These are phyloP conservation scores for Vitis vinifera DNA, from an alignment of 164 flowering plant genomes.

Conservation along the genomic window ASM3070453v1 NC_081811.1:27426001-27426500, in stretches of 20 bases:
- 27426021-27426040: slow-evolving; percentile 41
- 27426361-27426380: slow-evolving; percentile 53
- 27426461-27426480: slow-evolving; percentile 46
- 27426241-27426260: slow-evolving; percentile 64
- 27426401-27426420: slow-evolving; percentile 47
- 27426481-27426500: slow-evolving; percentile 75
- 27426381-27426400: slow-evolving; percentile 6
- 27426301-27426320: slow-evolving; percentile 43
- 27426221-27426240: slow-evolving; percentile 54
- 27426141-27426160: slow-evolving; percentile 23
- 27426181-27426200: slow-evolving; percentile 52
- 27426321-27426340: slow-evolving; percentile 67
- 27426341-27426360: slow-evolving; percentile 59
- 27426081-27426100: neutral
- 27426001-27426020: no score
- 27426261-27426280: slow-evolving; percentile 58
- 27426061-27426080: slow-evolving; percentile 52
- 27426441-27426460: slow-evolving; percentile 21
- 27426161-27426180: slow-evolving; percentile 42
- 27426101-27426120: neutral
- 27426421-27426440: slow-evolving; percentile 39
- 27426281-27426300: slow-evolving; percentile 69
- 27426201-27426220: slow-evolving; percentile 30
- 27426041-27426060: slow-evolving; percentile 32
- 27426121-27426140: neutral